These are phyloP conservation scores for Teunomyces lycoperdinae DNA, from an alignment of 805 yeast species.

Conservation along the genomic window DNA sequence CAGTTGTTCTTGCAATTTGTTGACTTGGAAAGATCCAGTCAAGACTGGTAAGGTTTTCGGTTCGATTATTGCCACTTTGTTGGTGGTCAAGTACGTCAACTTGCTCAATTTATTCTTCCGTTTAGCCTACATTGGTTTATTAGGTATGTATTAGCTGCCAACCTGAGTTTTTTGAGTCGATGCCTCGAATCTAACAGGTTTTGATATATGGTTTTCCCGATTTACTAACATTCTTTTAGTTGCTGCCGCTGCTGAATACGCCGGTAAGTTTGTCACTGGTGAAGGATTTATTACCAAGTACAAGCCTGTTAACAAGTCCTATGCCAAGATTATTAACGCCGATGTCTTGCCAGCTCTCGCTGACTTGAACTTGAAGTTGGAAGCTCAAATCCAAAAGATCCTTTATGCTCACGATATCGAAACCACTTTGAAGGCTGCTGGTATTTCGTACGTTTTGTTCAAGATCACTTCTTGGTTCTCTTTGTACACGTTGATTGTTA, in stretches of 20 bases:
- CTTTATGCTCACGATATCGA: constrained; percentile 69
- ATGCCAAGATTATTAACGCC: constrained; percentile 35
- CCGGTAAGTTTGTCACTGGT: constrained; percentile 71
- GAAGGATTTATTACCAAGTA: constrained; percentile 76
- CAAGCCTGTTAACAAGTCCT: constrained; percentile 53
- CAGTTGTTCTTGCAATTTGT: constrained; percentile 29
- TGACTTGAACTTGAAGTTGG: constrained; percentile 47
- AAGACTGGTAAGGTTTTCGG: constrained; percentile 77
- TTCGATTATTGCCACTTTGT: constrained; percentile 50
- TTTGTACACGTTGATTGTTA: constrained; percentile 61
- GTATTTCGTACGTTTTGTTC: constrained; percentile 60
- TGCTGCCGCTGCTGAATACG: constrained; percentile 75
- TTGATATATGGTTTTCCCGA: neutral
- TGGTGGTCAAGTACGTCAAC: constrained; percentile 62
- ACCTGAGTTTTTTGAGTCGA: too few species aligned
- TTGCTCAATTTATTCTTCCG: constrained; percentile 59
- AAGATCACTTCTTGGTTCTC: constrained; percentile 75
- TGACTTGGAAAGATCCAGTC: constrained; percentile 76
- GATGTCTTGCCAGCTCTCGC: constrained; percentile 42
- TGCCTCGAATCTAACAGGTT: too few species aligned
- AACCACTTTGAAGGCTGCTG: constrained; percentile 70
- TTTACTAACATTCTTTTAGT: constrained; percentile 31
- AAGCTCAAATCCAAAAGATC: constrained; percentile 52
- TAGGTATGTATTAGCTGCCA: constrained; percentile 24
- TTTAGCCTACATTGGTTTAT: constrained; percentile 55